Evolutionary conservation across 2,329 filamentous ascomycete genomes (phyloP), one percentile per base, ranked within the genome.

Genomic region (Epichloe festucae): DNA sequence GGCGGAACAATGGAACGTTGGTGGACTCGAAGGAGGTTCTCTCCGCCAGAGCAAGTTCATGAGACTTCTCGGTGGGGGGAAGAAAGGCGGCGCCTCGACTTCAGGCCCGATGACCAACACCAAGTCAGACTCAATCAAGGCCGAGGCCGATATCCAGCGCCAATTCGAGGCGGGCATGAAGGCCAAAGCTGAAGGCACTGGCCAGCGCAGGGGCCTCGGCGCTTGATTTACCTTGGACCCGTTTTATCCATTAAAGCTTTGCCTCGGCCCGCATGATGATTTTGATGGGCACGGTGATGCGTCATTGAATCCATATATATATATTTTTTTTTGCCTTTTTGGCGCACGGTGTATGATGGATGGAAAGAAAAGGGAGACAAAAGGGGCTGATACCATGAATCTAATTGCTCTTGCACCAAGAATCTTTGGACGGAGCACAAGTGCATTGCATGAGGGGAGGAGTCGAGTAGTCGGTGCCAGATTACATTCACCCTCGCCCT

Each of bases 81-180:
- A 73, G 54, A 78, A 75, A 62, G 65, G 66, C 23, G 66, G 67
- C 19, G 63, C 61, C 34, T 60, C 56, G 6, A 52, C 59, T 0
- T 50, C 57, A 21, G 50, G 53, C 44, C 40, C 42, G 34, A 39
- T 46, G 23, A 50, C 59, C 48, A 59, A 65, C 57, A 56, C 55
- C 58, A 59, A 65, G 59, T 58, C 63, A 7, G 60, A 65, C 55
- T 69, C 62, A 39, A 66, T 59, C 52, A 67, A 70, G 56, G 70
- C 74, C 34, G 72, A 78, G 55, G 68, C 70, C 31, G 76, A 79
- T 44, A 71, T 82, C 21, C 75, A 79, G 63, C 70, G 70, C 53
- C 78, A 82, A 58, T 82, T 77, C 54, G 72, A 79, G 54, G 65
- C 66, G 10, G 77, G 78, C 31, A 77, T 81, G 64, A 72, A 70